Evolutionary conservation across 345 rosid genomes (phyloP), one percentile per base, ranked within the genome.

Genomic region (Pseudoturritis turrita): DNA sequence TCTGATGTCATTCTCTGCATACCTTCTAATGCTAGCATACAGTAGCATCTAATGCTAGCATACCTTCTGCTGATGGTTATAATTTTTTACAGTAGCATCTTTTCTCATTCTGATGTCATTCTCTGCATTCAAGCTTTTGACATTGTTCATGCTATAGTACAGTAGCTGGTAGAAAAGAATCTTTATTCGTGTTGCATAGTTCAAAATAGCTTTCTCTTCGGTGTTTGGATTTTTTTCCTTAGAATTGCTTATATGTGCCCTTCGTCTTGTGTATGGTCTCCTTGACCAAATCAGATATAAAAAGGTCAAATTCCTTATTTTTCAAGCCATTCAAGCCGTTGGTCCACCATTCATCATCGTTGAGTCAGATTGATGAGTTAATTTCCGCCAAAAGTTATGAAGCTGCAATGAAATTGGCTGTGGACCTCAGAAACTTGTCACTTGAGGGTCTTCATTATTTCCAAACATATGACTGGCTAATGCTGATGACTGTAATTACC

Each of bases 401-500:
- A 75, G 81, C 82, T 60, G 98, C 96, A 41, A 80, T 84, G 94
- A 83, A 73, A 80, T 81, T 73, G 58, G 80, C 88, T 17, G 80
- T 87, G 77, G 84, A 84, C 72, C 91, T 93, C 33, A 93, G 94
- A 86, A 80, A 84, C 80, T 81, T 86, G 86, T 89, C 98, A 13
- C 83, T 93, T 43, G 80, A 90, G 47, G 98, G 98, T 29, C 89
- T 93, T 67, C 96, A 90, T 56, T 93, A 90, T 84, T 93, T 87
- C 80, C 98, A 93, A 76, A 93, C 98, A 7, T 93, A 93, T 69
- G 98, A 93, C 71, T 93, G 96, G 97, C 78, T 90, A 74, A 87
- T 87, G 97, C 82, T 93, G 84, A 93, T 93, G 97, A 83, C 91
- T 54, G 78, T 83, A 19, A 81, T 93, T 43, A 89, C 91, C 66